Percentiles rank a stretch among this genome's conserved stretches.
Evolutionary conservation across 2,329 filamentous ascomycete species (phyloP).

Genomic region (Diaporthe citri): DNA sequence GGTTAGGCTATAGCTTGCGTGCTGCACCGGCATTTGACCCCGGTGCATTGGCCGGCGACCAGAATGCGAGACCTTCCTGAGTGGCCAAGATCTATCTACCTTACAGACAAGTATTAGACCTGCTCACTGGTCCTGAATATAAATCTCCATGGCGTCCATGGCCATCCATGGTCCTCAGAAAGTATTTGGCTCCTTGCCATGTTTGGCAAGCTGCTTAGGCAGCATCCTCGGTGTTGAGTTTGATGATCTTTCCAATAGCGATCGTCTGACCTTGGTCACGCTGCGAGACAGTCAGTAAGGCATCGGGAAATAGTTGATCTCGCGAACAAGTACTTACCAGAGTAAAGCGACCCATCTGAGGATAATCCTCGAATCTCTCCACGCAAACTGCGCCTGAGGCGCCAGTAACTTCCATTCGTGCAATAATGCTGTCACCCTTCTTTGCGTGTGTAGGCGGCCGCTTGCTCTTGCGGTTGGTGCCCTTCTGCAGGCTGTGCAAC

Average conservation of each 20-base stretch:
- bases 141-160: background rate
- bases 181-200: no score
- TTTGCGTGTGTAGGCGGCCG: conserved; percentile 91
- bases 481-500: conserved; percentile 95
- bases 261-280: conserved; percentile 90
- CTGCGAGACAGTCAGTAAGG: conserved; percentile 43
- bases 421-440: conserved; percentile 86
- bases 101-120: background rate
- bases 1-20: background rate
- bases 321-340: conserved; percentile 62
- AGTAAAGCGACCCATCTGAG: conserved; percentile 92
- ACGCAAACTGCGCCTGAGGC: conserved; percentile 90
- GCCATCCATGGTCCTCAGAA: background rate
- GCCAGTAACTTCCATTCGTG: conserved; percentile 87
- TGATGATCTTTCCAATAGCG: conserved; percentile 99
- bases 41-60: background rate
- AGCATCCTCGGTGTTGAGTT: conserved; percentile 70
- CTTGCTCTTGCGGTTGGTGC: conserved; percentile 94
- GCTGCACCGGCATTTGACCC: background rate
- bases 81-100: conserved; percentile 25
- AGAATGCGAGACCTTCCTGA: background rate
- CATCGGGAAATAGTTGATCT: conserved; percentile 40
- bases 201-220: conserved; percentile 40
- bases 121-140: background rate
- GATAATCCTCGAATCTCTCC: conserved; percentile 95